phyloP scores from a whole-genome alignment of 495 filamentous ascomycete genomes.

The Podospora australis region DNA sequence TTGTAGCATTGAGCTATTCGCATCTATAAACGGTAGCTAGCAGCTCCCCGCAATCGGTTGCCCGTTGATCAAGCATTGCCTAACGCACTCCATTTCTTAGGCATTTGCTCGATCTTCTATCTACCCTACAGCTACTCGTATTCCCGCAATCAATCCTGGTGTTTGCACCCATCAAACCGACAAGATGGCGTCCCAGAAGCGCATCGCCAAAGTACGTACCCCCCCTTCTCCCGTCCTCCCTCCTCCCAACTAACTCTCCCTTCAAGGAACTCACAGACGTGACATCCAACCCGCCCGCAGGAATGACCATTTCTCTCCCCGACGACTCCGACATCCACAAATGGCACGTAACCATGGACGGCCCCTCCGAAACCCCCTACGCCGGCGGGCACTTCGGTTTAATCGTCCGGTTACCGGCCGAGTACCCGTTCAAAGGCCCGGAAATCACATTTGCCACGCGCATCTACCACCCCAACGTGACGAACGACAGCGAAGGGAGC shows the following conservation, averaged over 20 bases:
- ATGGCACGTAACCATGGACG: constrained; percentile 76
- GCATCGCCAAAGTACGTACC: constrained; percentile 52
- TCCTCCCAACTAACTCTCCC: neutral
- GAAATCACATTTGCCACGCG: constrained; percentile 82
- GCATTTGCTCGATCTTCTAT: too few species aligned
- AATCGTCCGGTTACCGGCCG: constrained; percentile 64
- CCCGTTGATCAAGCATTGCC: too few species aligned
- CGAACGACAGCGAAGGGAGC: constrained; percentile 79
- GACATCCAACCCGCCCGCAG: constrained; percentile 53
- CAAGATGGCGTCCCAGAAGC: constrained; percentile 50
- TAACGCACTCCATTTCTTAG: too few species aligned
- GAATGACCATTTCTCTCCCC: constrained; percentile 58
- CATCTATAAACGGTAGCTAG: too few species aligned
- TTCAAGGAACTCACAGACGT: constrained; percentile 67
- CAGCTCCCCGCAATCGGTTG: too few species aligned
- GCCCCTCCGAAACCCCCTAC: constrained; percentile 66
- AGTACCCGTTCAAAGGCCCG: constrained; percentile 96
- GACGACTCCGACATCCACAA: constrained; percentile 71
- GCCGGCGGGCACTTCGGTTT: constrained; percentile 76
- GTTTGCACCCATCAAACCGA: too few species aligned
- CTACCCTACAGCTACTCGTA: too few species aligned
- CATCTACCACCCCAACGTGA: constrained; percentile 97
- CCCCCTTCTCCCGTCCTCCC: neutral
- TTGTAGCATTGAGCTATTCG: too few species aligned
- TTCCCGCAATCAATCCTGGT: too few species aligned